phyloP scores from a whole-genome alignment of 345 rosid species.

The Anacardium occidentale region DNA sequence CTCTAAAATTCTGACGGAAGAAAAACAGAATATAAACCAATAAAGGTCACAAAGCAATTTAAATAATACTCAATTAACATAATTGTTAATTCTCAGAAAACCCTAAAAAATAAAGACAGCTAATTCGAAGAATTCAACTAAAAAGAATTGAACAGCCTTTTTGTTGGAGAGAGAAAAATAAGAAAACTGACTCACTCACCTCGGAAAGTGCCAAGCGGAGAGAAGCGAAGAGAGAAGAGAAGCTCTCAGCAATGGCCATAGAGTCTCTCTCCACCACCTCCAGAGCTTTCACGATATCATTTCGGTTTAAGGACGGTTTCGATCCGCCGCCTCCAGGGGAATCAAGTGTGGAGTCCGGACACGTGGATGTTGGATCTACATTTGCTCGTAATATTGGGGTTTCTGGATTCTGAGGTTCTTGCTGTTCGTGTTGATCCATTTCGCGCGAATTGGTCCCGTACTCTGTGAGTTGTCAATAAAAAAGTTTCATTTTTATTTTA shows the following conservation, averaged over 20 bases:
- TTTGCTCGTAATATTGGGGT: neutral
- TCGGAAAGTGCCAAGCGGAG: conserved; percentile 81
- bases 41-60: neutral
- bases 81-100: neutral
- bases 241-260: conserved; percentile 76
- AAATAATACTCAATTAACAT: neutral
- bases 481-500: too few relatives aligned
- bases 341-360: neutral
- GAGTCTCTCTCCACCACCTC: conserved; percentile 86
- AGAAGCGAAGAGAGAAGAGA: conserved; percentile 74
- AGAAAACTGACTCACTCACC: conserved; percentile 37
- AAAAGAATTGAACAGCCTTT: neutral
- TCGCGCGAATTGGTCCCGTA: conserved; percentile 1
- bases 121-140: neutral
- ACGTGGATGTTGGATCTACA: conserved; percentile 24
- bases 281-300: conserved; percentile 60
- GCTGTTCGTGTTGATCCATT: conserved; percentile 30
- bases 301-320: conserved; percentile 34
- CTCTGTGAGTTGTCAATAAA: too few relatives aligned
- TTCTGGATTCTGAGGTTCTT: neutral
- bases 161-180: neutral
- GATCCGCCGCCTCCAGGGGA: conserved; percentile 18
- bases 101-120: too few relatives aligned
- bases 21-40: neutral
- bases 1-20: neutral